Conservation (phyloP, 2,329 filamentous ascomycete species). For the Pseudocercospora crystallina region DNA sequence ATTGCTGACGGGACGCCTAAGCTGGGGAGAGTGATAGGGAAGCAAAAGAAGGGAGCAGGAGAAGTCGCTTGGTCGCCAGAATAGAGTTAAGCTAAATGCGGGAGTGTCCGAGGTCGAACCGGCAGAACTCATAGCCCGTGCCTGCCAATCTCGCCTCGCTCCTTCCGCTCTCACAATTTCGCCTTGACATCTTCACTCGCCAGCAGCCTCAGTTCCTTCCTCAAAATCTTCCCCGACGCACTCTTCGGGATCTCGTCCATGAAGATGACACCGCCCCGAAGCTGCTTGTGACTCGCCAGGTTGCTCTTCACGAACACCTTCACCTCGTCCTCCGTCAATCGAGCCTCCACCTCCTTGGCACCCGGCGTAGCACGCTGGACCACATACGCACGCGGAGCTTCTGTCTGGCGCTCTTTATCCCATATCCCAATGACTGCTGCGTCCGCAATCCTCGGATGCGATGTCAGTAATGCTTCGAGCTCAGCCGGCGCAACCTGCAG, state of each 20-base stretch:
- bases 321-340: constrained; percentile 36
- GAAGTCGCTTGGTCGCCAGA: too few relatives aligned
- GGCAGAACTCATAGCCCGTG: too few relatives aligned
- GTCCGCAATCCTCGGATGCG: constrained; percentile 69
- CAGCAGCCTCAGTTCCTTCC: constrained; percentile 53
- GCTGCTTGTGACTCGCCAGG: constrained; percentile 58
- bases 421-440: constrained; percentile 75
- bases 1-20: too few relatives aligned
- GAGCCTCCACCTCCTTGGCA: constrained; percentile 40
- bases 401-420: constrained; percentile 52
- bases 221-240: constrained; percentile 62
- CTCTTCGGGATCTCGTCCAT: constrained; percentile 60
- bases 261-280: constrained; percentile 60
- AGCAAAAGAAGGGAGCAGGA: too few relatives aligned
- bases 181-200: constrained; percentile 35
- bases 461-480: constrained; percentile 23
- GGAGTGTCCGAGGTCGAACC: too few relatives aligned
- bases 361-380: constrained; percentile 47
- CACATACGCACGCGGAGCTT: constrained; percentile 63
- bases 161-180: too few relatives aligned
- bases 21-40: too few relatives aligned
- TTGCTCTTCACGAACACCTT: constrained; percentile 56
- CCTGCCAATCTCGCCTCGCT: too few relatives aligned
- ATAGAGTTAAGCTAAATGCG: too few relatives aligned
- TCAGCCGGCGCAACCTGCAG: constrained; percentile 35